A percentile compares a stretch with the other conserved stretches of the same genome.
These are phyloP conservation scores for Mycena vitilis DNA, from an alignment of 768 basidiomycete species.

Conservation along the genomic window DNA sequence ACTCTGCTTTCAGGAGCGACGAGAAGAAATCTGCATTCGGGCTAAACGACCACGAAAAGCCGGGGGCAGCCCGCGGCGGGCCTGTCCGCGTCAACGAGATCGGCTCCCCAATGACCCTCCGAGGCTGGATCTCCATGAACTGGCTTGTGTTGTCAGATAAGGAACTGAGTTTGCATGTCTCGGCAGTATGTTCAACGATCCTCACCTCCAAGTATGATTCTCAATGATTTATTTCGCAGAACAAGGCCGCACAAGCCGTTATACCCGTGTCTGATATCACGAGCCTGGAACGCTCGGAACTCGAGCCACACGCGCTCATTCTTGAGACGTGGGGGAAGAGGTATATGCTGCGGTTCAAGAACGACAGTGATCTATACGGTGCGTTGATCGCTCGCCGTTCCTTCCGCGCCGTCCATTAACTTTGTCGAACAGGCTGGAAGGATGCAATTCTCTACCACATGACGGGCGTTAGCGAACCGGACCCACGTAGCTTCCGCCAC, in stretches of 20 bases:
- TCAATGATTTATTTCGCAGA: neutral
- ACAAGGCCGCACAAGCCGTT: conserved; percentile 2
- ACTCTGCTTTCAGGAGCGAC: neutral
- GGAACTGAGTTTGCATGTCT: conserved; percentile 6
- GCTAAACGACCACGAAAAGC: no score
- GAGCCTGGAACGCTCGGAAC: conserved; percentile 8
- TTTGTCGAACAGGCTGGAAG: conserved; percentile 11
- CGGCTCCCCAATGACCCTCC: neutral
- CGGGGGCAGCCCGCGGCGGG: neutral
- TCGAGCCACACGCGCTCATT: neutral
- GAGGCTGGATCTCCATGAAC: conserved; percentile 16
- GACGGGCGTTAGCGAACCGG: conserved; percentile 1
- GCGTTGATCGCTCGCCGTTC: neutral
- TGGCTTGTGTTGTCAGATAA: conserved; percentile 21
- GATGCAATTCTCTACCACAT: conserved; percentile 9
- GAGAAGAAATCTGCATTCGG: neutral
- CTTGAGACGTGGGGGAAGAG: neutral
- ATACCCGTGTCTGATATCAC: conserved; percentile 6
- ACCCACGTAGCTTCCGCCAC: conserved; percentile 11
- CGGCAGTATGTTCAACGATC: neutral
- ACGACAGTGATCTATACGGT: conserved; percentile 24
- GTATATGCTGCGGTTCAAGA: conserved; percentile 12
- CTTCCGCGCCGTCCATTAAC: neutral
- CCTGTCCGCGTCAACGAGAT: conserved; percentile 14
- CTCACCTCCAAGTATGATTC: no score